phyloP scores from a whole-genome alignment of 192 early-diverging fungal genomes.

The Entomortierella lignicola region DNA sequence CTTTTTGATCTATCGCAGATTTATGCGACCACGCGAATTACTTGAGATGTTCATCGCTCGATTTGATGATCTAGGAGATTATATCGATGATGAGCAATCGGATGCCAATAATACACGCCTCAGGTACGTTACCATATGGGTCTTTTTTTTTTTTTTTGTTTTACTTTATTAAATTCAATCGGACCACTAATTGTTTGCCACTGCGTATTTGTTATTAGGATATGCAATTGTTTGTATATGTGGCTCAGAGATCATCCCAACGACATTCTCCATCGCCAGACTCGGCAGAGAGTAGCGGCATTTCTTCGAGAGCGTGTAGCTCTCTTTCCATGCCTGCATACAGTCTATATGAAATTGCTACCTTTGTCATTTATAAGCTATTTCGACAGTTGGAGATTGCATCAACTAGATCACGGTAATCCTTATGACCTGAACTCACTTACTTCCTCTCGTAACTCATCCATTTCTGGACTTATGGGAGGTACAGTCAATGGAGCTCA shows the following conservation, averaged over 20 bases:
- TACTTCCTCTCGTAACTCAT: background rate
- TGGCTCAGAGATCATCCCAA: conserved; percentile 53
- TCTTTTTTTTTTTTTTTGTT: background rate
- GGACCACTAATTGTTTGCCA: no score
- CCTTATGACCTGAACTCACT: background rate
- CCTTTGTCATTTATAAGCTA: conserved; percentile 32
- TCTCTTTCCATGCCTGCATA: conserved; percentile 26
- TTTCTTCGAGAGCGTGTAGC: conserved; percentile 35
- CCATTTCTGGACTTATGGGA: background rate
- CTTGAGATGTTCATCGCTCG: conserved; percentile 46
- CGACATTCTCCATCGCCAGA: conserved; percentile 54
- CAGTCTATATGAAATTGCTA: conserved; percentile 18
- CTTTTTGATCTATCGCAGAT: conserved; percentile 44
- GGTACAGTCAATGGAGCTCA: background rate
- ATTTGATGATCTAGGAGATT: conserved; percentile 37
- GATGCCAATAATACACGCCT: conserved; percentile 29
- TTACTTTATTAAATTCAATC: background rate
- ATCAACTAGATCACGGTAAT: background rate
- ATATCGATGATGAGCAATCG: conserved; percentile 20
- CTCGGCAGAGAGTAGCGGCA: conserved; percentile 31
- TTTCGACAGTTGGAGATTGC: conserved; percentile 29
- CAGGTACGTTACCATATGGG: conserved; percentile 17
- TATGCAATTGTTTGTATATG: conserved; percentile 32
- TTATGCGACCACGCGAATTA: conserved; percentile 46
- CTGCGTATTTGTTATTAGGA: no score